These are phyloP conservation scores for Fraxinus sp. DNA, from an alignment of 305 asterid species.

Conservation along the genomic window DNA sequence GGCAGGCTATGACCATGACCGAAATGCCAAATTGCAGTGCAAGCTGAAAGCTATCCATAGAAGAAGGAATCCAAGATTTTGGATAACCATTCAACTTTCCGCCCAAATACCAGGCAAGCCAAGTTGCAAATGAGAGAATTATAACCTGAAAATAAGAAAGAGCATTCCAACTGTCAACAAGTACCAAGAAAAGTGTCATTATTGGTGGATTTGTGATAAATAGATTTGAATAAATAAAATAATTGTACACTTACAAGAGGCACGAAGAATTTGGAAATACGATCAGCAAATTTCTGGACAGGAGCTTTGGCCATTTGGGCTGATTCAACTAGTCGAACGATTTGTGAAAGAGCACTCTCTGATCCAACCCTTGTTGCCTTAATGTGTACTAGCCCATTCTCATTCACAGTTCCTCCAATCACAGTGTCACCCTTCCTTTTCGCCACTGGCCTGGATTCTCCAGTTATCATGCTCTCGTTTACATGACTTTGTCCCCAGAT, in stretches of 20 bases:
- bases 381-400: conserved; percentile 62
- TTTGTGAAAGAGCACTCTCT: conserved; percentile 76
- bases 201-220: background rate
- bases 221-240: background rate
- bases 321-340: conserved; percentile 71
- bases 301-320: conserved; percentile 95
- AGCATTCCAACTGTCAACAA: background rate
- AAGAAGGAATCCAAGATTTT: conserved; percentile 67
- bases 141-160: conserved; percentile 55
- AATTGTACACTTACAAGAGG: conserved; percentile 48
- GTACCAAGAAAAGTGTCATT: background rate
- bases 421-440: conserved; percentile 65
- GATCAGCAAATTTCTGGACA: conserved; percentile 73
- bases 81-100: conserved; percentile 66
- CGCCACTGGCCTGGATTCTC: conserved; percentile 73
- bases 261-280: conserved; percentile 69
- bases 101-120: conserved; percentile 76
- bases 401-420: conserved; percentile 78
- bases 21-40: conserved; percentile 88
- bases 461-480: conserved; percentile 84
- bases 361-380: conserved; percentile 74
- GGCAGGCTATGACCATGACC: conserved; percentile 91
- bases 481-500: conserved; percentile 77
- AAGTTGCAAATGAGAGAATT: conserved; percentile 59
- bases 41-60: conserved; percentile 78